Evolutionary conservation across 768 basidiomycete species (phyloP).

Genomic region (Ramaria sp.): DNA sequence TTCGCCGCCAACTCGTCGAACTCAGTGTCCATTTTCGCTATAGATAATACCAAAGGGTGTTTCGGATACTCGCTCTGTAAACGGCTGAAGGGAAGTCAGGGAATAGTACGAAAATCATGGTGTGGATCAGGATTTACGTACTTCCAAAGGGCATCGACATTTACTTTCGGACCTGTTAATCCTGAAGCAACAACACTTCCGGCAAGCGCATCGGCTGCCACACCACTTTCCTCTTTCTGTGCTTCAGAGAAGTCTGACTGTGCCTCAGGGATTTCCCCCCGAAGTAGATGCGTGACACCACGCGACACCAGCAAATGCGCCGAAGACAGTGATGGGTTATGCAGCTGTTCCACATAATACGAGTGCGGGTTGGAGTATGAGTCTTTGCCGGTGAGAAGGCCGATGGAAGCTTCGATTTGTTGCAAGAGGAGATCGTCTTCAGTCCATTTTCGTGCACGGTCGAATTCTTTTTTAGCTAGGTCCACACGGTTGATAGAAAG

Average conservation of each 20-base stretch:
- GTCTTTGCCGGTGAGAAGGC: slow-evolving; percentile 65
- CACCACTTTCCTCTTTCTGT: slow-evolving; percentile 28
- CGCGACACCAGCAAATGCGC: slow-evolving; percentile 69
- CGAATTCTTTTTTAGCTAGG: slow-evolving; percentile 78
- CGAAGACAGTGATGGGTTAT: slow-evolving; percentile 66
- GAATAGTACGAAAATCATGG: not conserved
- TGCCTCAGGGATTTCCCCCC: slow-evolving; percentile 65
- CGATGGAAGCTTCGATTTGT: slow-evolving; percentile 76
- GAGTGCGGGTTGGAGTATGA: slow-evolving; percentile 33
- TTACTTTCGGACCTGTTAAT: slow-evolving; percentile 39
- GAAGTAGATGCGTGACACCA: slow-evolving; percentile 67
- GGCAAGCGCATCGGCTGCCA: slow-evolving; percentile 53
- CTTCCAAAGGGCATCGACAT: slow-evolving; percentile 62
- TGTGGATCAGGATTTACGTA: slow-evolving; percentile 26
- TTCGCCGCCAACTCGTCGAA: slow-evolving; percentile 57
- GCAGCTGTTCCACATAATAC: slow-evolving; percentile 79
- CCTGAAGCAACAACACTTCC: slow-evolving; percentile 55
- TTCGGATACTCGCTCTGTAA: slow-evolving; percentile 41
- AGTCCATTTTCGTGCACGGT: slow-evolving; percentile 72
- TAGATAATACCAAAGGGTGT: slow-evolving; percentile 59
- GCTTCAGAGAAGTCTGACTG: slow-evolving; percentile 75
- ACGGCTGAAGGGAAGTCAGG: slow-evolving; percentile 22
- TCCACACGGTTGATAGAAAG: slow-evolving; percentile 84
- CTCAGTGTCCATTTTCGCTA: slow-evolving; percentile 44
- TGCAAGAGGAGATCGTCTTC: slow-evolving; percentile 88